These are phyloP conservation scores for Triticum monococcum DNA, from an alignment of 176 grass and related monocot species.

Conservation along the genomic window DNA sequence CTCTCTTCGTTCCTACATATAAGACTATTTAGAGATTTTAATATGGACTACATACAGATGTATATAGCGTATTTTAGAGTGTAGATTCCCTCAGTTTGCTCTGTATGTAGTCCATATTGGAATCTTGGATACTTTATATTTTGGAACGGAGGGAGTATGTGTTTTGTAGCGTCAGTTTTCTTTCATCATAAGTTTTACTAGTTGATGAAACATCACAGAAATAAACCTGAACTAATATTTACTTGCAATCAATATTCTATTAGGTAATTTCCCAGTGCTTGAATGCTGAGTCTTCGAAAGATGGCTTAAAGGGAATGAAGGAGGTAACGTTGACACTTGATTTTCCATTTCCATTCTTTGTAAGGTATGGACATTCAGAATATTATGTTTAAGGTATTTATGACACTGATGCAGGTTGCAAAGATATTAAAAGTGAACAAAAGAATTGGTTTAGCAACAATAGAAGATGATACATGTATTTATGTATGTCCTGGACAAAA, in stretches of 20 bases:
- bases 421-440: constrained; percentile 37
- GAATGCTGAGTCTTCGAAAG: constrained; percentile 30
- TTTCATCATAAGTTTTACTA: neutral
- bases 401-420: constrained; percentile 28
- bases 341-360: constrained; percentile 18
- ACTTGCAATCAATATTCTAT: neutral
- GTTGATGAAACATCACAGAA: neutral
- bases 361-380: neutral
- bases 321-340: constrained; percentile 26
- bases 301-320: constrained; percentile 38
- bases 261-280: constrained; percentile 47
- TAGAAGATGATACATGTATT: constrained; percentile 34
- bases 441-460: constrained; percentile 44
- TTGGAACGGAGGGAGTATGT: neutral
- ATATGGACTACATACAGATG: no score
- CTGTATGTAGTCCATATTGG: no score
- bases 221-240: neutral
- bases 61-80: no score
- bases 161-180: neutral
- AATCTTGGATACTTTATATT: no score
- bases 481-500: constrained; percentile 50
- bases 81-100: no score
- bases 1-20: no score
- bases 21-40: no score
- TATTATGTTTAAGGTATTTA: neutral